phyloP scores from a whole-genome alignment of 139 green algal species.

The Picochlorum costavermella region DNA sequence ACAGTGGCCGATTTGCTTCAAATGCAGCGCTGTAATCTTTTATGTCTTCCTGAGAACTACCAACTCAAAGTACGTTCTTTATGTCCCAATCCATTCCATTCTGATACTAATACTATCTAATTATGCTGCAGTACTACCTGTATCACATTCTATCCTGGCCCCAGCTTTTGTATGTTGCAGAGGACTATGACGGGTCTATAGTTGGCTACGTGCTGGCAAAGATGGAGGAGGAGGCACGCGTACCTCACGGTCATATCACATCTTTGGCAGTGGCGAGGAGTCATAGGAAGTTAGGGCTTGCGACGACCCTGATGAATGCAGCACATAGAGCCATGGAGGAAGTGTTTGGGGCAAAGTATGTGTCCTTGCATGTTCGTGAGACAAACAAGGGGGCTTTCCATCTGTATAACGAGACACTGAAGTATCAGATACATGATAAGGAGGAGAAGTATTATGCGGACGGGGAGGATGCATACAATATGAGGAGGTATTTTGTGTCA shows the following conservation, averaged over 20 bases:
- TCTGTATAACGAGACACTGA: constrained; percentile 90
- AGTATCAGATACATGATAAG: constrained; percentile 84
- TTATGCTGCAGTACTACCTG: constrained; percentile 91
- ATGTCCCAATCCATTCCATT: neutral
- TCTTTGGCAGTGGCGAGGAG: constrained; percentile 87
- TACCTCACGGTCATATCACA: constrained; percentile 95
- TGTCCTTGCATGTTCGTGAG: constrained; percentile 92
- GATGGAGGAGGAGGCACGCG: constrained; percentile 85
- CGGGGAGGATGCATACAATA: constrained; percentile 94
- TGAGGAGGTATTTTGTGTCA: constrained; percentile 62
- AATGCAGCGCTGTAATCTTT: constrained; percentile 96
- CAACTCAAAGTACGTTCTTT: constrained; percentile 78
- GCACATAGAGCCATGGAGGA: constrained; percentile 87
- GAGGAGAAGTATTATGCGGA: constrained; percentile 98
- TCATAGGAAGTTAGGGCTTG: constrained; percentile 93
- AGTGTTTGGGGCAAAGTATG: constrained; percentile 91
- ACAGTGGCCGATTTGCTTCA: constrained; percentile 85
- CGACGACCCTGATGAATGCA: constrained; percentile 87
- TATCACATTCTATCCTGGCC: constrained; percentile 99
- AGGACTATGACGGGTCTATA: constrained; percentile 93
- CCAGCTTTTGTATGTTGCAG: constrained; percentile 93
- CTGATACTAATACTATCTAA: neutral
- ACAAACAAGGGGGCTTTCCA: constrained; percentile 91
- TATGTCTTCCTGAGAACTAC: constrained; percentile 98
- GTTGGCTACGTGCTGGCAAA: constrained; percentile 99